phyloP scores from a whole-genome alignment of 2,329 filamentous ascomycete genomes.

The Aspergillus jensenii region DNA sequence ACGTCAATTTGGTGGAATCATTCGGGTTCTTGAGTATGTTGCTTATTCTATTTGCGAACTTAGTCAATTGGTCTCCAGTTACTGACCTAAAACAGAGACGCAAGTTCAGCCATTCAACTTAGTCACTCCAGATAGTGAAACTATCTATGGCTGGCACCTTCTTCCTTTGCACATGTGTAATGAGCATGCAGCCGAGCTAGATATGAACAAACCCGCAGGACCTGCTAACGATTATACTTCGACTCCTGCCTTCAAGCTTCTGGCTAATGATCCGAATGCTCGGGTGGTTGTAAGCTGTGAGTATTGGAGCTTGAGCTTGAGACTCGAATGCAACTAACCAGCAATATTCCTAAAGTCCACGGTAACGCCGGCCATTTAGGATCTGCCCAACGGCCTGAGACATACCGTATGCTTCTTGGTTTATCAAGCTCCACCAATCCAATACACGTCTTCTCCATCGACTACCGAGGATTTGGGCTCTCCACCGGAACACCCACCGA shows the following conservation, averaged over 20 bases:
- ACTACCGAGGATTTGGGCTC: conserved; percentile 85
- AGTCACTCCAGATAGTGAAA: conserved; percentile 71
- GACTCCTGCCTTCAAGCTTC: conserved; percentile 51
- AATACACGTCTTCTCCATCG: conserved; percentile 79
- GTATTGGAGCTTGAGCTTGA: conserved; percentile 1
- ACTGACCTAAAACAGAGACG: conserved; percentile 57
- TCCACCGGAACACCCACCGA: conserved; percentile 81
- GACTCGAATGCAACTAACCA: not conserved
- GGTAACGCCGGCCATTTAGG: conserved; percentile 83
- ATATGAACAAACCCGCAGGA: conserved; percentile 56
- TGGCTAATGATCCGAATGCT: conserved; percentile 51
- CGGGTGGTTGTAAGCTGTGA: conserved; percentile 57
- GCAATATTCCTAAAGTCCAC: conserved; percentile 35
- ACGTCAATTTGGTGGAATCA: conserved; percentile 72
- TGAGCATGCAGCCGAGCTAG: conserved; percentile 65
- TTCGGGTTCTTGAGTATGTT: conserved; percentile 81
- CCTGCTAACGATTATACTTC: conserved; percentile 46
- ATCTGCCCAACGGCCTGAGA: conserved; percentile 71
- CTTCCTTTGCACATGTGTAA: conserved; percentile 75
- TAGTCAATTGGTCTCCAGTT: not conserved
- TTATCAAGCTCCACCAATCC: conserved; percentile 62
- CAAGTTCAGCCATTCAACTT: conserved; percentile 87
- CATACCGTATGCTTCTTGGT: conserved; percentile 74
- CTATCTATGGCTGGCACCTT: conserved; percentile 86
- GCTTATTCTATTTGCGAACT: not conserved